phyloP scores from a whole-genome alignment of 345 rosid species.

The Gossypium turneri region DNA sequence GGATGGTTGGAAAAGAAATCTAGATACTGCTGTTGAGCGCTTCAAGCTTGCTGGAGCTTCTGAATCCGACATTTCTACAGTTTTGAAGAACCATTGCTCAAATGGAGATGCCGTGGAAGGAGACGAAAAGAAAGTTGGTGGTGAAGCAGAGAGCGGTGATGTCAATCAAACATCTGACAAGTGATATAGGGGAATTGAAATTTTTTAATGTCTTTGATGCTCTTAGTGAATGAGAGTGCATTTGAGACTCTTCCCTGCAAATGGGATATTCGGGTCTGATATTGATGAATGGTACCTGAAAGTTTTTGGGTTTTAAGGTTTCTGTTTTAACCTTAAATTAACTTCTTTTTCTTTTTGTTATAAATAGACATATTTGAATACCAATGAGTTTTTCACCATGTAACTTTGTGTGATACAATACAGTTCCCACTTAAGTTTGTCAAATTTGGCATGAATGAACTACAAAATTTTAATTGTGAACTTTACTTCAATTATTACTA shows the following conservation, averaged over 20 bases:
- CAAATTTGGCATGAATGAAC: slow-evolving; percentile 1
- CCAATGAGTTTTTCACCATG: background rate
- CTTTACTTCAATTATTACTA: background rate
- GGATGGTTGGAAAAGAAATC: slow-evolving; percentile 70
- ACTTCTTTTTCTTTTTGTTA: background rate
- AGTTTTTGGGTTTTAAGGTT: slow-evolving; percentile 15
- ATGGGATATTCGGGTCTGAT: slow-evolving; percentile 15
- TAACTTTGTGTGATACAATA: background rate
- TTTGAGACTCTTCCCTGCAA: background rate
- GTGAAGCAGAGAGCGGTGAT: slow-evolving; percentile 26
- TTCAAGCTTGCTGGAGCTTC: slow-evolving; percentile 95
- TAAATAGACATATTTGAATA: background rate
- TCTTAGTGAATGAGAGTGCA: slow-evolving; percentile 12
- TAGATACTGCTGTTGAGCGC: slow-evolving; percentile 78
- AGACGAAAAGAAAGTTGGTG: slow-evolving; percentile 36
- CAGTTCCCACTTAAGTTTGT: background rate
- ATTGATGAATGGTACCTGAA: slow-evolving; percentile 15
- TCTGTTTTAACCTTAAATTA: background rate
- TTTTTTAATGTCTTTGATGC: background rate
- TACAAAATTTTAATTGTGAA: background rate
- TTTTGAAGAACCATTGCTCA: slow-evolving; percentile 82
- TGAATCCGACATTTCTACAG: slow-evolving; percentile 65
- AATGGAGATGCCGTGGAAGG: slow-evolving; percentile 53
- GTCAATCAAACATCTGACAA: slow-evolving; percentile 19
- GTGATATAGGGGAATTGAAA: slow-evolving; percentile 11